Evolutionary conservation across 352 stramenopile species (phyloP).

Genomic region (Peronospora farinosa): DNA sequence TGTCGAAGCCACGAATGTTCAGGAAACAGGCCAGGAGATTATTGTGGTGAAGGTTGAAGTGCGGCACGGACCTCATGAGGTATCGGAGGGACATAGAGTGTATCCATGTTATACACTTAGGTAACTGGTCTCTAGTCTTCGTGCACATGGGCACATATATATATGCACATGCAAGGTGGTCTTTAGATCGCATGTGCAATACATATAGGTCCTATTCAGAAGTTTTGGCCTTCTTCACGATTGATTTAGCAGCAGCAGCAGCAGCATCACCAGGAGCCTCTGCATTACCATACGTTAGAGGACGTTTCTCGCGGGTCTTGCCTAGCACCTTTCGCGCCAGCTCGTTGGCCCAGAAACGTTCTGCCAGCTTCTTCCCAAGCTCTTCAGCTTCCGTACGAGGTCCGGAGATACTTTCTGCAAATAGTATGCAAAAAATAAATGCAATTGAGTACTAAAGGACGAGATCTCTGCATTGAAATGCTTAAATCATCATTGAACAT

Average conservation of each 20-base stretch:
- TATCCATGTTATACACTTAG: too few species aligned
- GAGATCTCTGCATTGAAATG: too few species aligned
- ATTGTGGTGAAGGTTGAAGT: too few species aligned
- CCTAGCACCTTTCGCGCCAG: constrained; percentile 49
- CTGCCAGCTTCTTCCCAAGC: constrained; percentile 58
- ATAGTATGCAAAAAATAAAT: constrained; percentile 1
- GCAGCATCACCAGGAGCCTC: constrained; percentile 66
- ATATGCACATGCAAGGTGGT: too few species aligned
- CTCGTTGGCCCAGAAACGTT: constrained; percentile 52
- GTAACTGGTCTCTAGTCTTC: too few species aligned
- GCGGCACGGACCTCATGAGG: too few species aligned
- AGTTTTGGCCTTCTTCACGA: constrained; percentile 21
- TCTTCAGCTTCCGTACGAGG: constrained; percentile 49
- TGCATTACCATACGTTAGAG: constrained; percentile 63
- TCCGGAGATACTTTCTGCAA: constrained; percentile 43
- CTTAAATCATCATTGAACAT: not conserved
- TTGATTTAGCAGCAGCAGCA: constrained; percentile 17
- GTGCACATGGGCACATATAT: too few species aligned
- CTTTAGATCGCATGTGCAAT: too few species aligned
- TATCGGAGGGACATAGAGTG: too few species aligned
- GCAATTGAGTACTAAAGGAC: not conserved
- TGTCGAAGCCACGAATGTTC: too few species aligned
- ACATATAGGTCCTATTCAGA: constrained; percentile 24
- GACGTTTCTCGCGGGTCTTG: constrained; percentile 62
- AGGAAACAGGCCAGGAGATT: too few species aligned